Conservation (phyloP, 306 rosid species). For the Prunus campanulata region DNA sequence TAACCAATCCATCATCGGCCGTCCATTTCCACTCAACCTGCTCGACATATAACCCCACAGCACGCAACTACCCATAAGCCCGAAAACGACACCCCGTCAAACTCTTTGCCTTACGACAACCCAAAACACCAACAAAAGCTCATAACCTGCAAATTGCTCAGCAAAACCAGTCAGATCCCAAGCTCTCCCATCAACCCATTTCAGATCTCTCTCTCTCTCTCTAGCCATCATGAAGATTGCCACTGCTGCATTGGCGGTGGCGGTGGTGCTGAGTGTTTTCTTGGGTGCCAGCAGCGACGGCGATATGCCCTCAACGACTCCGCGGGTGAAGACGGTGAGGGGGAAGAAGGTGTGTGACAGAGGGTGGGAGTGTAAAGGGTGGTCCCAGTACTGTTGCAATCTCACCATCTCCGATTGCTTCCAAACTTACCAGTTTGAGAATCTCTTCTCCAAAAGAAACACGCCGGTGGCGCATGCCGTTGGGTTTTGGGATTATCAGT, state of each 20-base stretch:
- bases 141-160: neutral
- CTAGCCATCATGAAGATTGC: neutral
- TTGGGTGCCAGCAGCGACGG: slow-evolving; percentile 30
- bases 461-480: slow-evolving; percentile 78
- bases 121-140: neutral
- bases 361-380: slow-evolving; percentile 81
- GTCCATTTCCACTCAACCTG: slow-evolving; percentile 7
- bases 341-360: slow-evolving; percentile 71
- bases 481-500: slow-evolving; percentile 83
- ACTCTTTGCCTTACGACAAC: neutral
- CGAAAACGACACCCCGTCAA: slow-evolving; percentile 35
- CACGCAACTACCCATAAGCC: neutral
- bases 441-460: slow-evolving; percentile 72
- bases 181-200: neutral
- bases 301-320: slow-evolving; percentile 13
- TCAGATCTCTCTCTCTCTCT: neutral
- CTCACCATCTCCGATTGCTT: slow-evolving; percentile 67
- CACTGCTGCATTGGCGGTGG: neutral
- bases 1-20: slow-evolving; percentile 6
- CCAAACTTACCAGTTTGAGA: slow-evolving; percentile 80
- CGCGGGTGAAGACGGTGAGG: slow-evolving; percentile 47
- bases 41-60: slow-evolving; percentile 15
- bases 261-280: slow-evolving; percentile 20
- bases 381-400: slow-evolving; percentile 76
- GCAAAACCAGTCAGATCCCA: slow-evolving; percentile 17